A percentile compares a stretch with the other conserved stretches of the same genome.
phyloP scores from a whole-genome alignment of 495 filamentous ascomycete species.

The Talaromyces nanjingensis region DNA sequence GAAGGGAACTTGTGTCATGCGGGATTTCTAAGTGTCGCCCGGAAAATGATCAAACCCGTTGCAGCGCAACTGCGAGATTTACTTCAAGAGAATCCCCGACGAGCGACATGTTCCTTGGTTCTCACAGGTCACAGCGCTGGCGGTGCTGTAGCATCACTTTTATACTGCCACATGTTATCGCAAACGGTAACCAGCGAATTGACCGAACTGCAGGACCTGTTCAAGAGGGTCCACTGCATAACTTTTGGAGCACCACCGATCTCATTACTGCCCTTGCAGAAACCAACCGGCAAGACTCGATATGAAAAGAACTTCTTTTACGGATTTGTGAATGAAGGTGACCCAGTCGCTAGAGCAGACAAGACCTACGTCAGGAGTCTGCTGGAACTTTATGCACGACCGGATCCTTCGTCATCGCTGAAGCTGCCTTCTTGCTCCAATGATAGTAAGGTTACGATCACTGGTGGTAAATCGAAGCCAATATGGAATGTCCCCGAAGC shows the following conservation, averaged over 20 bases:
- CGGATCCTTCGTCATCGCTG: constrained; percentile 16
- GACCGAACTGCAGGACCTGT: constrained; percentile 54
- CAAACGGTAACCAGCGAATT: constrained; percentile 54
- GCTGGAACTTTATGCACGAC: constrained; percentile 59
- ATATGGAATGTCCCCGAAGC: constrained; percentile 57
- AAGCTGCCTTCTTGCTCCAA: neutral
- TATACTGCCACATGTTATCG: constrained; percentile 74
- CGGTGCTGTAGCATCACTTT: constrained; percentile 68
- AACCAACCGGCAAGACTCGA: constrained; percentile 35
- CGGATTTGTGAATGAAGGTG: constrained; percentile 77
- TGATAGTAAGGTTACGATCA: neutral
- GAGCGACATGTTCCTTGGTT: constrained; percentile 60
- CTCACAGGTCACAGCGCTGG: constrained; percentile 82
- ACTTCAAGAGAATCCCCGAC: constrained; percentile 61
- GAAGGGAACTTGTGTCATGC: constrained; percentile 67
- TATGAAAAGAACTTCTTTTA: constrained; percentile 62
- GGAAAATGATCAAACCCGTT: constrained; percentile 66
- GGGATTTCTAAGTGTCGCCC: constrained; percentile 68
- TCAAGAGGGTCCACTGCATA: constrained; percentile 72
- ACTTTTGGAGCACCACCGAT: constrained; percentile 78
- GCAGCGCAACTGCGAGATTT: constrained; percentile 59
- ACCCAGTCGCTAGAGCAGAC: constrained; percentile 71
- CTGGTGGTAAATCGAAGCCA: constrained; percentile 14
- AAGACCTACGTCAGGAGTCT: constrained; percentile 64
- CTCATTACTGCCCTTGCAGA: constrained; percentile 58